Conservation (phyloP, 164 flowering plant species). For the Hamamelis virginiana region DNA sequence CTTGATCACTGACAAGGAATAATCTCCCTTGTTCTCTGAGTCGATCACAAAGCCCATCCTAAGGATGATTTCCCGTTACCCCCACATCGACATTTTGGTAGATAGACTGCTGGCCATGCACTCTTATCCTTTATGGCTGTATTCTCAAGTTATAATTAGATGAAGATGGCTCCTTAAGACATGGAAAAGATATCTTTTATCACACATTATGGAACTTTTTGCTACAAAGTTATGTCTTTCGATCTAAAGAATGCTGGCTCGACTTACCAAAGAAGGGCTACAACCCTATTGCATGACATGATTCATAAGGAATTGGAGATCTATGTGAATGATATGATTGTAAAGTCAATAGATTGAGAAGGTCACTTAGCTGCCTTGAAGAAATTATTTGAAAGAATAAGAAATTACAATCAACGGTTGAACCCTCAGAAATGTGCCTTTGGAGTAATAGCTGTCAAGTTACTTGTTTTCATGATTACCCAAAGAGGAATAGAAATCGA, state of each 20-base stretch:
- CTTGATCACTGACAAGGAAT: too few relatives aligned
- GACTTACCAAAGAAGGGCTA: not conserved
- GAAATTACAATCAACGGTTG: not conserved
- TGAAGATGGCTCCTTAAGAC: too few relatives aligned
- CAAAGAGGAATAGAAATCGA: not conserved
- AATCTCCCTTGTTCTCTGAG: too few relatives aligned
- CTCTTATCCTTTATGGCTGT: not conserved
- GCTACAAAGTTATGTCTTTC: constrained; percentile 5
- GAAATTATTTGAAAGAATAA: too few relatives aligned
- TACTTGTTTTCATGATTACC: not conserved
- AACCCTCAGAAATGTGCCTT: not conserved
- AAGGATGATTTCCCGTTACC: not conserved
- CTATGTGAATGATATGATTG: constrained; percentile 3
- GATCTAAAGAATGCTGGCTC: constrained; percentile 5
- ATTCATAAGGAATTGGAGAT: not conserved
- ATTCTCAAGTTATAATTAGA: not conserved
- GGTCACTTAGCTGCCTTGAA: too few relatives aligned
- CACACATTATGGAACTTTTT: not conserved
- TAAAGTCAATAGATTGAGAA: not conserved
- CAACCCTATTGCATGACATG: constrained; percentile 1
- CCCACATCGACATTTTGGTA: not conserved
- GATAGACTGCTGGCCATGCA: not conserved
- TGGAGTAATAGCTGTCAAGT: not conserved
- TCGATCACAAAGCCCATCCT: not conserved
- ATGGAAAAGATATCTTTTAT: not conserved